A percentile compares a stretch with the other conserved stretches of the same genome.
Evolutionary conservation across 495 filamentous ascomycete genomes (phyloP).

Genomic region (Penicillium atrosanguineum): DNA sequence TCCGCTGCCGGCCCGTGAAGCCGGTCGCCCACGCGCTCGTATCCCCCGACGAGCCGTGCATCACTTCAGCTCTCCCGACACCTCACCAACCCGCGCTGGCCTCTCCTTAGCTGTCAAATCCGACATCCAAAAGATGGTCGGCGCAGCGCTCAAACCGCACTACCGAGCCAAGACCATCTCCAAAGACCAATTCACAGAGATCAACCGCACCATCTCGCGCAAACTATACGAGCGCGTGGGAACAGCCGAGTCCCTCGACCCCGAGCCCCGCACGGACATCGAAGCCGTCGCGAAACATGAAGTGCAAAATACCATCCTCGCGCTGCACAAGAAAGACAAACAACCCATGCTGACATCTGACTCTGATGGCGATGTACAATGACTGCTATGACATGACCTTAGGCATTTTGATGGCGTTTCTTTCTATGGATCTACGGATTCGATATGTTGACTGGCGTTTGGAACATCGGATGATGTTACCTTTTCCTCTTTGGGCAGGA

Average conservation of each 20-base stretch:
- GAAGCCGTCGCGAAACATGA: slow-evolving; percentile 71
- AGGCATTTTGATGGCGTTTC: slow-evolving; percentile 26
- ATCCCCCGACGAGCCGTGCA: slow-evolving; percentile 35
- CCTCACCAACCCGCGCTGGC: slow-evolving; percentile 52
- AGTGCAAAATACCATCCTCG: slow-evolving; percentile 63
- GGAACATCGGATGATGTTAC: slow-evolving; percentile 2
- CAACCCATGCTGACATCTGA: slow-evolving; percentile 22
- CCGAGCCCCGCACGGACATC: slow-evolving; percentile 57
- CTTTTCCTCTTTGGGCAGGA: background rate
- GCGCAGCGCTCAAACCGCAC: slow-evolving; percentile 69
- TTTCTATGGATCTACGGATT: slow-evolving; percentile 1
- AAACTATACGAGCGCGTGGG: slow-evolving; percentile 80
- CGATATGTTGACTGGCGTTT: slow-evolving; percentile 11
- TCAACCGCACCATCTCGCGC: slow-evolving; percentile 80
- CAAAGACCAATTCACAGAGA: slow-evolving; percentile 80
- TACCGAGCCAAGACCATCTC: slow-evolving; percentile 66
- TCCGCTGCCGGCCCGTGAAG: slow-evolving; percentile 9
- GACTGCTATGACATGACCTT: slow-evolving; percentile 19
- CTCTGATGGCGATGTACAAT: slow-evolving; percentile 24
- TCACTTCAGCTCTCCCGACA: slow-evolving; percentile 47
- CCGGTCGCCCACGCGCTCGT: slow-evolving; percentile 23
- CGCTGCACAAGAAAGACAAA: slow-evolving; percentile 27
- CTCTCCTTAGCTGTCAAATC: slow-evolving; percentile 73
- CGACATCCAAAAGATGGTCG: slow-evolving; percentile 78
- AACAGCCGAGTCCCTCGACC: slow-evolving; percentile 54